Evolutionary conservation across 305 asterid genomes (phyloP).

Genomic region (Fraxinus xanthoxyloides): DNA sequence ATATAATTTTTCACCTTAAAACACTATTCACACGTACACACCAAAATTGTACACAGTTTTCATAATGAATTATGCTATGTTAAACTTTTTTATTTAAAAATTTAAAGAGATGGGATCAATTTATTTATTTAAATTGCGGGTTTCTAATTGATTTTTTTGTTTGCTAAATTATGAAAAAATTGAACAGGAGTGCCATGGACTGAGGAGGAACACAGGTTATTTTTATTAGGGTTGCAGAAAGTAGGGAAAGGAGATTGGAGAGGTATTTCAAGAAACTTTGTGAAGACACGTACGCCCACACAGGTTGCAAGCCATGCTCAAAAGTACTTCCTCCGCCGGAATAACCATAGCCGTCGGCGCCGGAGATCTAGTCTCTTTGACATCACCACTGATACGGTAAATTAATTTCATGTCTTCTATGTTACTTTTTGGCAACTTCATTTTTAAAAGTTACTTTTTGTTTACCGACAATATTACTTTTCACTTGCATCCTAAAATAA

Average conservation of each 20-base stretch:
- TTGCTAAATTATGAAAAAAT: not conserved
- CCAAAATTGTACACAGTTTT: not conserved
- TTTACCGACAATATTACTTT: too few relatives aligned
- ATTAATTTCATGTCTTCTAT: not conserved
- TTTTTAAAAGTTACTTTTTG: not conserved
- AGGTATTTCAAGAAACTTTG: conserved; percentile 92
- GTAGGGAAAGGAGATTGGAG: conserved; percentile 99
- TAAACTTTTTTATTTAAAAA: not conserved
- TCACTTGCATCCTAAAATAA: not conserved
- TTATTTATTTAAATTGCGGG: not conserved
- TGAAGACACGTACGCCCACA: conserved; percentile 87
- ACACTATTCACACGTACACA: not conserved
- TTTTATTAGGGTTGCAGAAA: conserved; percentile 76
- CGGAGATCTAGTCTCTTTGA: conserved; percentile 96
- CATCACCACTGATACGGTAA: conserved; percentile 77
- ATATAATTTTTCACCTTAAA: too few relatives aligned
- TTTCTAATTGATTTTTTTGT: not conserved
- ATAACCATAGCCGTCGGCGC: conserved; percentile 73
- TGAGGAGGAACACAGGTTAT: conserved; percentile 86
- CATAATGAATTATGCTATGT: not conserved
- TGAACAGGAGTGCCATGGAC: conserved; percentile 83
- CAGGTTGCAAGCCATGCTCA: conserved; percentile 99
- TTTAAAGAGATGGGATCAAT: not conserved
- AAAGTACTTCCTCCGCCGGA: conserved; percentile 87
- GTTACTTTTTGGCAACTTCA: not conserved